A percentile compares a stretch with the other conserved stretches of the same genome.
These are phyloP conservation scores for Cardiospermum halicacabum DNA, from an alignment of 345 rosid genomes.

Conservation along the genomic window DNA sequence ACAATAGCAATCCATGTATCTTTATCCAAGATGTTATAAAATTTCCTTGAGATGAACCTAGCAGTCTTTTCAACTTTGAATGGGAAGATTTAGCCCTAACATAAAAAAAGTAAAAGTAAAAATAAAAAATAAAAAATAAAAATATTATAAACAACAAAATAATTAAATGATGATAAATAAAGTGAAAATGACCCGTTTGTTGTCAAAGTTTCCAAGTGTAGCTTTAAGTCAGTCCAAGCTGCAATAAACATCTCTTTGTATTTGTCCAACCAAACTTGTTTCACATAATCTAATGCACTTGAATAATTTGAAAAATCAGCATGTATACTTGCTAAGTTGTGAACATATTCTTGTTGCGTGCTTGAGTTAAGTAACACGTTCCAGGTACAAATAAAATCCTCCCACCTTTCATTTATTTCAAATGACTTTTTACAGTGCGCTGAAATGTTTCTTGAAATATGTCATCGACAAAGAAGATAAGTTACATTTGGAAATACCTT, in stretches of 20 bases:
- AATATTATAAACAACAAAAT: too few species aligned
- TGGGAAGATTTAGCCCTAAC: not conserved
- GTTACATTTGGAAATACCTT: constrained; percentile 6
- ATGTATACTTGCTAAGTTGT: too few species aligned
- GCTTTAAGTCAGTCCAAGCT: not conserved
- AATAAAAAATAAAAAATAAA: too few species aligned
- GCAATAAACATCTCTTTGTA: not conserved
- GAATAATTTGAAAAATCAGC: not conserved
- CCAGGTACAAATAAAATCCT: not conserved
- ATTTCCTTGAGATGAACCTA: too few species aligned
- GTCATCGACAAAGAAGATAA: constrained; percentile 16
- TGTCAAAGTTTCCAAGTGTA: not conserved
- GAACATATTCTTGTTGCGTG: not conserved
- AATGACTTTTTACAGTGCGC: constrained; percentile 8
- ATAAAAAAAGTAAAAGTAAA: too few species aligned
- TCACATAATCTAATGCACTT: not conserved
- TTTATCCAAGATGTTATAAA: not conserved
- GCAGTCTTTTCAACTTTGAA: not conserved
- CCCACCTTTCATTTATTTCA: constrained; percentile 14
- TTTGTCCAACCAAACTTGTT: not conserved
- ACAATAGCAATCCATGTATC: too few species aligned
- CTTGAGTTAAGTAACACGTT: not conserved
- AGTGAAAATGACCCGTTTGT: too few species aligned
- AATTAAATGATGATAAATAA: too few species aligned
- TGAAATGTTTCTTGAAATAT: constrained; percentile 11